A percentile compares a stretch with the other conserved stretches of the same genome.
phyloP scores from a whole-genome alignment of 305 asterid genomes.

The Euphrasia arctica region DNA sequence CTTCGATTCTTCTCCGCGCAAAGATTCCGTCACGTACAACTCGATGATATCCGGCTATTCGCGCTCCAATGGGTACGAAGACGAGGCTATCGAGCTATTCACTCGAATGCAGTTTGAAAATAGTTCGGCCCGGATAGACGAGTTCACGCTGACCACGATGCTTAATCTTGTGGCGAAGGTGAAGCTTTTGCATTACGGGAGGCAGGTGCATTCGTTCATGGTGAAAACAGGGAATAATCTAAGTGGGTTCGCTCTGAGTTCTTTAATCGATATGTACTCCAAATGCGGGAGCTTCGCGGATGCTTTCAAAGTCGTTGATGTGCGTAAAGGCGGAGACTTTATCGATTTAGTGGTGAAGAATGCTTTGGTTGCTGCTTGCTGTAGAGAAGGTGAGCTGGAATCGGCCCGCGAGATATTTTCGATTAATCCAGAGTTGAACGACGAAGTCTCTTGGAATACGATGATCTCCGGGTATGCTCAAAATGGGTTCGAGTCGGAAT shows the following conservation, averaged over 20 bases:
- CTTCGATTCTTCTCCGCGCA: slow-evolving; percentile 55
- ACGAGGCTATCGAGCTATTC: slow-evolving; percentile 49
- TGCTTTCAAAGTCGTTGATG: slow-evolving; percentile 47
- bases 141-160: slow-evolving; percentile 72
- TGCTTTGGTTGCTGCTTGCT: slow-evolving; percentile 82
- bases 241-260: slow-evolving; percentile 61
- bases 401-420: slow-evolving; percentile 51
- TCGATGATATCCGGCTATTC: slow-evolving; percentile 68
- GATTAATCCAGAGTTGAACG: slow-evolving; percentile 45
- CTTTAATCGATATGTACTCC: slow-evolving; percentile 85
- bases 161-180: slow-evolving; percentile 64
- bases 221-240: slow-evolving; percentile 64
- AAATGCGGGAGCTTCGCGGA: slow-evolving; percentile 62
- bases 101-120: slow-evolving; percentile 48
- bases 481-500: slow-evolving; percentile 55
- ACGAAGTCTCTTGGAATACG: slow-evolving; percentile 80
- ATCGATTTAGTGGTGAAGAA: slow-evolving; percentile 67
- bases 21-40: slow-evolving; percentile 69
- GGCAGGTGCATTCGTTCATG: slow-evolving; percentile 72
- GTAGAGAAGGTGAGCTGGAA: slow-evolving; percentile 67
- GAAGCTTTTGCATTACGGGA: slow-evolving; percentile 45
- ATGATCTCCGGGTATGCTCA: slow-evolving; percentile 75
- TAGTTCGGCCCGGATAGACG: slow-evolving; percentile 44
- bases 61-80: slow-evolving; percentile 43
- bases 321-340: slow-evolving; percentile 22